Evolutionary conservation across 179 eudicot genomes (phyloP).

Genomic region (Silene vulgaris): DNA sequence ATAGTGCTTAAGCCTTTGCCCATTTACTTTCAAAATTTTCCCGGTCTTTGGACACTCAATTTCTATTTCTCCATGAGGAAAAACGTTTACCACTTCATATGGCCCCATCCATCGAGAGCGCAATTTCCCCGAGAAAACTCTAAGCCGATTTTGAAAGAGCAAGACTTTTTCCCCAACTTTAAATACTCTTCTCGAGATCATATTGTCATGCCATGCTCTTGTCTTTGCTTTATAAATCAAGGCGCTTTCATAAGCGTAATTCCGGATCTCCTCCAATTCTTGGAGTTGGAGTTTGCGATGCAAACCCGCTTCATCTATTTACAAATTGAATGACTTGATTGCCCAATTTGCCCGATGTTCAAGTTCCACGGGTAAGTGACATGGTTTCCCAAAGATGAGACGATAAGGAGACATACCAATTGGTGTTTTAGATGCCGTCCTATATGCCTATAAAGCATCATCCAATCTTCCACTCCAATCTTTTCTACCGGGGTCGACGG

Average conservation of each 20-base stretch:
- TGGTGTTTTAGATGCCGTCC: not conserved
- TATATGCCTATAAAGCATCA: not conserved
- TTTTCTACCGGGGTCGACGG: not conserved
- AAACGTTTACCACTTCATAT: too few species aligned
- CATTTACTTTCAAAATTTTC: too few species aligned
- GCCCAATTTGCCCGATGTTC: not conserved
- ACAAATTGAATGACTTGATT: too few species aligned
- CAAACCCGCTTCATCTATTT: not conserved
- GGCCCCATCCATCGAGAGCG: too few species aligned
- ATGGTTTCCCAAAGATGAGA: not conserved
- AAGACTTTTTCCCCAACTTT: too few species aligned
- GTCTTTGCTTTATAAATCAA: not conserved
- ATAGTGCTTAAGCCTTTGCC: too few species aligned
- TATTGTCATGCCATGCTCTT: not conserved
- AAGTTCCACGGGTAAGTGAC: not conserved
- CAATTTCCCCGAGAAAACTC: too few species aligned
- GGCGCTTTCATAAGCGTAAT: not conserved
- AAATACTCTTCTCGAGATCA: not conserved
- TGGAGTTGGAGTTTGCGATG: not conserved
- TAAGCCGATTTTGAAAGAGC: too few species aligned
- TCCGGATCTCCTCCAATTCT: not conserved
- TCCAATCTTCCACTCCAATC: too few species aligned
- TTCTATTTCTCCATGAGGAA: too few species aligned
- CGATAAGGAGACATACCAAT: not conserved
- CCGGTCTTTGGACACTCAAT: too few species aligned